Base-by-base conservation (phyloP, 176 grass and related monocot species). In the Triticum turgidum region DNA sequence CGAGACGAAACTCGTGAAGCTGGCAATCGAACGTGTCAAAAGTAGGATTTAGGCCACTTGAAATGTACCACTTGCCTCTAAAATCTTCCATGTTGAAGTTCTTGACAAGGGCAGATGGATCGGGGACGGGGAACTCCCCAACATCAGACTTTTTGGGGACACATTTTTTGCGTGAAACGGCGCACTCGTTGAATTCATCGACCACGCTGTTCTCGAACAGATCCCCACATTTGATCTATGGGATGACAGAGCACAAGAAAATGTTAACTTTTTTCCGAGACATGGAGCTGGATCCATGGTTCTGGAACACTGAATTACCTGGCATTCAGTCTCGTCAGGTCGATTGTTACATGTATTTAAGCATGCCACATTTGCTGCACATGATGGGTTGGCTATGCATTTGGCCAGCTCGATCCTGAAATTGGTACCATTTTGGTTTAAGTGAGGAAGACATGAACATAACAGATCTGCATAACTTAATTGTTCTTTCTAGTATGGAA, bases 281-380 rank as follows among this genome's bases (percentile, higher is more conserved):
- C 11, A 65, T 25, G 33, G 41, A 61, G 59, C 39, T 71, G n/a
- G 61, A 32, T 13, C 61, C 4, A 54, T 37, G 61, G 37, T 70
- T 75, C 6, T 76, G 45, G 18, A 35, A 77, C 44, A 9, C 4
- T n/a, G 69, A 87, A 85, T 14, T 78, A 99, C 97, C 94, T 99
- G 97, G 76, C 97, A 99, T 86, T 99, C 97, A 1, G 94, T 96
- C 87, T 99, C 97, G 29, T 99, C 97, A 35, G 97, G 97, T 66
- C 94, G 92, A 76, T 99, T 70, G 24, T 99, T 99, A 61, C 97
- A 96, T 5, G 94, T 96, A 42, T 99, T 91, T 91, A 99, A 85
- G 86, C 97, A 99, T 87, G 97, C 97, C 79, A 99, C 32, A 30
- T 99, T 99, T 78, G 97, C 97, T 73, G 97, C 97, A 73, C 97